Conservation (phyloP, 176 grass and related monocot species). For the Lolium rigidum region DNA sequence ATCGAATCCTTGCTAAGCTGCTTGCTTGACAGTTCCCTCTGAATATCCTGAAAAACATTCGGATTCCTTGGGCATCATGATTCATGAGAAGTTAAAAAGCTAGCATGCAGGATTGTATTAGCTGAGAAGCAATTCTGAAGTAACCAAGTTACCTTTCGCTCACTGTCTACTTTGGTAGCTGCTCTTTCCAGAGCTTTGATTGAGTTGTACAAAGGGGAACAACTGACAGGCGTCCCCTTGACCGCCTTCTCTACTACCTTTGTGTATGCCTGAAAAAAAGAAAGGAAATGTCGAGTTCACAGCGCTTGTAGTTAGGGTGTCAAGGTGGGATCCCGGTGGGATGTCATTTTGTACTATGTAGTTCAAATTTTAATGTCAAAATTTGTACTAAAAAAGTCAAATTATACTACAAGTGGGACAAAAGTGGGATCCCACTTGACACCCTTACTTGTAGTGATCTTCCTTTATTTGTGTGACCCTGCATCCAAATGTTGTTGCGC, state of each 20-base stretch:
- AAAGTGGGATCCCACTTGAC: too few species aligned
- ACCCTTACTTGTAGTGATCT: too few species aligned
- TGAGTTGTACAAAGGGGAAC: slow-evolving; percentile 72
- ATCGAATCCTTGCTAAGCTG: slow-evolving; percentile 58
- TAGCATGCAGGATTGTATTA: neutral
- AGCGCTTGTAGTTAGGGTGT: too few species aligned
- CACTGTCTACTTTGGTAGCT: slow-evolving; percentile 55
- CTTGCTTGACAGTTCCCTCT: slow-evolving; percentile 39
- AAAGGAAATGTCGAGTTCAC: slow-evolving; percentile 3
- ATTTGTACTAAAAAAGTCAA: too few species aligned
- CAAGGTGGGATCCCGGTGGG: too few species aligned
- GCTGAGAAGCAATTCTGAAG: slow-evolving; percentile 10
- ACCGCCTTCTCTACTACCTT: slow-evolving; percentile 53
- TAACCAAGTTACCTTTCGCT: slow-evolving; percentile 56
- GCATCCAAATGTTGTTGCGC: neutral
- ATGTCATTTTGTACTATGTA: too few species aligned
- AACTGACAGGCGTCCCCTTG: slow-evolving; percentile 53
- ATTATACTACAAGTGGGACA: too few species aligned
- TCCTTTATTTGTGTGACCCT: neutral
- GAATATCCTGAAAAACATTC: slow-evolving; percentile 50
- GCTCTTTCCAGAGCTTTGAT: slow-evolving; percentile 58
- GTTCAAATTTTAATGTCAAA: too few species aligned
- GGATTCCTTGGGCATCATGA: neutral
- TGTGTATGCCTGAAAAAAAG: slow-evolving; percentile 45
- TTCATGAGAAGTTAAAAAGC: neutral